phyloP scores from a whole-genome alignment of 2,329 filamentous ascomycete species.

The Cladophialophora yegresii region DNA sequence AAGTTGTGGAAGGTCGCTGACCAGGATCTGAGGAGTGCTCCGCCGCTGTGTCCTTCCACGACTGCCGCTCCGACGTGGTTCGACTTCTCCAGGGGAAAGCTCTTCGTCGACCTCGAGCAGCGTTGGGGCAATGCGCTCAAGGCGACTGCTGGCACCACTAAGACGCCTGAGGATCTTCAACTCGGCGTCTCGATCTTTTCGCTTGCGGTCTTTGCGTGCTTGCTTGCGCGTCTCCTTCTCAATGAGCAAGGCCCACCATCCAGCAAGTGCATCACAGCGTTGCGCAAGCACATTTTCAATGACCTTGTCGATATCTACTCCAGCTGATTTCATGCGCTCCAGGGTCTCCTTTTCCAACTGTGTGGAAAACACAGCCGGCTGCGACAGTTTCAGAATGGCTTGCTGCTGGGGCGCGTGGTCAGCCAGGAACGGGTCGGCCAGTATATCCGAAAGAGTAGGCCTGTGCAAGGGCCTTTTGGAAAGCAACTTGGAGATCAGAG shows the following conservation, averaged over 20 bases:
- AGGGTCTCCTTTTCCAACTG: slow-evolving; percentile 85
- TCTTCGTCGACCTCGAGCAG: slow-evolving; percentile 80
- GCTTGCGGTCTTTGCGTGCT: slow-evolving; percentile 73
- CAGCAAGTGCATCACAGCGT: slow-evolving; percentile 83
- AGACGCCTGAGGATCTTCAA: slow-evolving; percentile 76
- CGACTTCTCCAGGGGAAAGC: slow-evolving; percentile 56
- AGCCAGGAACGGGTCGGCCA: slow-evolving; percentile 81
- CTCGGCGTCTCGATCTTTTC: slow-evolving; percentile 81
- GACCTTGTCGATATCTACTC: slow-evolving; percentile 89
- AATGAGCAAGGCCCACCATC: slow-evolving; percentile 93
- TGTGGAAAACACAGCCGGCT: slow-evolving; percentile 80
- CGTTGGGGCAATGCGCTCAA: slow-evolving; percentile 77
- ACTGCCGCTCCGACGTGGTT: slow-evolving; percentile 44
- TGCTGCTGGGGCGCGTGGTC: slow-evolving; percentile 88
- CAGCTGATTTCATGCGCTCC: slow-evolving; percentile 87
- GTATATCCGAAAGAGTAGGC: slow-evolving; percentile 78
- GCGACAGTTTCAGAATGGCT: slow-evolving; percentile 79
- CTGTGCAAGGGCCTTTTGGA: slow-evolving; percentile 86
- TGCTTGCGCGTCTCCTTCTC: slow-evolving; percentile 95
- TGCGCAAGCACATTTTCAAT: slow-evolving; percentile 92
- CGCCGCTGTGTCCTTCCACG: slow-evolving; percentile 77
- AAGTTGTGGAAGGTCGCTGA: slow-evolving; percentile 75
- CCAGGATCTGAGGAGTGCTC: slow-evolving; percentile 62
- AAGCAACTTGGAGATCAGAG: slow-evolving; percentile 75
- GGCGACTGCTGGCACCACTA: slow-evolving; percentile 83